Conservation (phyloP, 192 early-diverging fungal genomes). For the Diversispora eburnea region DNA sequence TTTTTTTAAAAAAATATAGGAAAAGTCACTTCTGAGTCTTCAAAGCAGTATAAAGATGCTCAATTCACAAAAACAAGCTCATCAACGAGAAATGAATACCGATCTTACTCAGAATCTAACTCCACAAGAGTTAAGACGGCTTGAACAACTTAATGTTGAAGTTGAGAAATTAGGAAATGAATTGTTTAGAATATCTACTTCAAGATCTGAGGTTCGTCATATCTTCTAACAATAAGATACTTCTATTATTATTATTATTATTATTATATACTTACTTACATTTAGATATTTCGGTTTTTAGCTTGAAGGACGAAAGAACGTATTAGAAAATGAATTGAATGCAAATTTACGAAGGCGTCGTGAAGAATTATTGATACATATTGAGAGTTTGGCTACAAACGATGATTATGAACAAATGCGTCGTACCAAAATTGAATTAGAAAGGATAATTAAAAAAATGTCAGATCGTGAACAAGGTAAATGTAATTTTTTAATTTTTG, state of each 20-base stretch:
- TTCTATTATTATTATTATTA: too few species aligned
- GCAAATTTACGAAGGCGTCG: conserved; percentile 64
- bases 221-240: neutral
- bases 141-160: conserved; percentile 47
- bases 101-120: conserved; percentile 54
- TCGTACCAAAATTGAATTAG: conserved; percentile 29
- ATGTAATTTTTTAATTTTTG: neutral
- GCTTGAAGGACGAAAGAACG: conserved; percentile 68
- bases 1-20: conserved; percentile 34
- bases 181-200: conserved; percentile 50
- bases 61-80: conserved; percentile 55
- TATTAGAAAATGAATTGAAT: conserved; percentile 68
- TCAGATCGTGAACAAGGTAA: conserved; percentile 37
- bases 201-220: conserved; percentile 54
- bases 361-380: conserved; percentile 64
- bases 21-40: conserved; percentile 47
- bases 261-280: conserved; percentile 6
- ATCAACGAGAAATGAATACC: conserved; percentile 57
- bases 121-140: conserved; percentile 48
- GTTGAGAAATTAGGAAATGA: conserved; percentile 56
- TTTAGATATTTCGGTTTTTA: conserved; percentile 31
- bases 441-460: conserved; percentile 38
- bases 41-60: conserved; percentile 45
- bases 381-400: conserved; percentile 47
- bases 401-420: conserved; percentile 40